These are phyloP conservation scores for Globisporangium cylindrosporum DNA, from an alignment of 352 stramenopile species.

Conservation along the genomic window DNA sequence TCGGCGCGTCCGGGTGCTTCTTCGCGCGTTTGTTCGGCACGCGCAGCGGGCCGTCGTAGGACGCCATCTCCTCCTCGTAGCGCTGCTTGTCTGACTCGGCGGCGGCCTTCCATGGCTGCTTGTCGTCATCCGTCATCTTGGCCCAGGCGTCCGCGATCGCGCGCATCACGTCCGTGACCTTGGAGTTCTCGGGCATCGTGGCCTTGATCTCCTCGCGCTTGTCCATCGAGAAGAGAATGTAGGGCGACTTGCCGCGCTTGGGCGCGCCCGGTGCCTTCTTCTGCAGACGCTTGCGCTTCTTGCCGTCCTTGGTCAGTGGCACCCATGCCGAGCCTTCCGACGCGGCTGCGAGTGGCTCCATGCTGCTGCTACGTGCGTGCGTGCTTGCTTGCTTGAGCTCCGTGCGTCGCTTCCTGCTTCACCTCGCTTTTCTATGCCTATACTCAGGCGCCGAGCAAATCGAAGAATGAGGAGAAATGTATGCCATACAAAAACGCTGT, in stretches of 20 bases:
- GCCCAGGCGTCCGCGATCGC: constrained; percentile 89
- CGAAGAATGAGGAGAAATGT: constrained; percentile 69
- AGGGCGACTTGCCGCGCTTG: constrained; percentile 89
- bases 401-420: constrained; percentile 17
- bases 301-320: constrained; percentile 67
- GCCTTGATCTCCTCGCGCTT: constrained; percentile 90
- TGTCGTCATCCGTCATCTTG: constrained; percentile 89
- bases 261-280: constrained; percentile 88
- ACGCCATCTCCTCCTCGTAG: constrained; percentile 93
- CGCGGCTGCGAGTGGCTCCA: constrained; percentile 66
- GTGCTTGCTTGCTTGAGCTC: constrained; percentile 8
- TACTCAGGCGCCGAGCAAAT: constrained; percentile 74
- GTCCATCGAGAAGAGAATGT: constrained; percentile 93
- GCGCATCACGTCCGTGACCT: constrained; percentile 91
- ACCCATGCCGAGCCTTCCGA: constrained; percentile 63
- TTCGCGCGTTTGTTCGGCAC: constrained; percentile 93
- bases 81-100: constrained; percentile 93
- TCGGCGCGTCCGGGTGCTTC: constrained; percentile 93
- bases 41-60: constrained; percentile 88
- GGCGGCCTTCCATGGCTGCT: constrained; percentile 90
- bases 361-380: constrained; percentile 19
- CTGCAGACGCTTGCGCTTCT: constrained; percentile 89
- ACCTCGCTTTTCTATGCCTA: constrained; percentile 82
- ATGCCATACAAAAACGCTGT: constrained; percentile 74
- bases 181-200: constrained; percentile 78